Conservation (phyloP, 23 red algal species). For the Pyropia yezoensis region DNA sequence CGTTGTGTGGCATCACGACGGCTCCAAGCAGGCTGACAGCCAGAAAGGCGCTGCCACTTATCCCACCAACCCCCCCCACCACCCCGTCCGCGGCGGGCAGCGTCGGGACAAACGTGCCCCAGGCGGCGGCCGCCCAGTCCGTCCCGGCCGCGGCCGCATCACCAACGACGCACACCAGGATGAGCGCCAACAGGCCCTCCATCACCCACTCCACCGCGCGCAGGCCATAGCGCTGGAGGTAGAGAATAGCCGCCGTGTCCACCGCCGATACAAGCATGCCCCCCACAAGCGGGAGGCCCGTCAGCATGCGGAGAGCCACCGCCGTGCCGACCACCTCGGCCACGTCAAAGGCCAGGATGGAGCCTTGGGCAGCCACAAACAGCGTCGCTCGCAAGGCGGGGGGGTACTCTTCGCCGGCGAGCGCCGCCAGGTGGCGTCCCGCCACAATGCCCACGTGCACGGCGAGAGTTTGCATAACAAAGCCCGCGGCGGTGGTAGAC, state of each 20-base stretch:
- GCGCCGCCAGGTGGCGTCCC: conserved; percentile 53
- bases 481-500: conserved; percentile 51
- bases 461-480: conserved; percentile 53
- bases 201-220: conserved; percentile 58
- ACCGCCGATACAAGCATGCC: conserved; percentile 61
- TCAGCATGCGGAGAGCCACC: conserved; percentile 56
- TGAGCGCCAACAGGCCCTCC: conserved; percentile 42
- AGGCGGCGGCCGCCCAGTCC: conserved; percentile 12
- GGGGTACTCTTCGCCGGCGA: conserved; percentile 56
- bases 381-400: conserved; percentile 12
- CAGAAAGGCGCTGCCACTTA: conserved; percentile 38
- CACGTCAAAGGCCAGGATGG: conserved; percentile 80
- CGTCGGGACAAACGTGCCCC: conserved; percentile 47
- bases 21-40: conserved; percentile 72
- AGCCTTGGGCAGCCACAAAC: conserved; percentile 45
- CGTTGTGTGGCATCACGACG: conserved; percentile 91
- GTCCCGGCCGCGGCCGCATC: conserved; percentile 57
- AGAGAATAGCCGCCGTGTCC: conserved; percentile 76
- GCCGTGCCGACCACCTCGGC: conserved; percentile 92
- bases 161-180: conserved; percentile 45
- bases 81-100: conserved; percentile 14
- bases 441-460: conserved; percentile 68
- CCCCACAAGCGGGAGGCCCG: conserved; percentile 57
- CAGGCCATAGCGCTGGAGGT: conserved; percentile 62
- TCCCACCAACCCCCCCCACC: background rate